A percentile compares a stretch with the other conserved stretches of the same genome.
These are phyloP conservation scores for Daldinia loculata DNA, from an alignment of 495 filamentous ascomycete genomes.

Conservation along the genomic window DNA sequence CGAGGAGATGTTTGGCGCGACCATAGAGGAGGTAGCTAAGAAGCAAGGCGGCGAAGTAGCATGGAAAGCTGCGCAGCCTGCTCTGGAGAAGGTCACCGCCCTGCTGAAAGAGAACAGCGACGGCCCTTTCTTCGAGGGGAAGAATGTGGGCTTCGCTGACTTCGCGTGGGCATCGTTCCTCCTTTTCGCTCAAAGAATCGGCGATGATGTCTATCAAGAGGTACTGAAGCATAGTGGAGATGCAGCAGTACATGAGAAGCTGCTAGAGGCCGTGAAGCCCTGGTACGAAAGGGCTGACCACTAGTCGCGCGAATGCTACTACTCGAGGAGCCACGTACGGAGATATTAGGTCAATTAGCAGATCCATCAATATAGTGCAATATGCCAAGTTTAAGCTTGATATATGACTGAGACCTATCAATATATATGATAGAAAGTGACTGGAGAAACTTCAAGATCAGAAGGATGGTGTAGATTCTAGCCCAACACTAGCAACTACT, in stretches of 20 bases:
- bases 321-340: too few species aligned
- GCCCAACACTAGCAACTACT: neutral
- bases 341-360: neutral
- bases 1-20: constrained; percentile 51
- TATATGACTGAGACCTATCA: neutral
- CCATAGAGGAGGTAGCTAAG: constrained; percentile 52
- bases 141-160: constrained; percentile 52
- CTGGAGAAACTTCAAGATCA: neutral
- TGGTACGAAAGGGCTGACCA: constrained; percentile 48
- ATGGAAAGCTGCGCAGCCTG: constrained; percentile 50
- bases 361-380: neutral
- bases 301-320: constrained; percentile 3
- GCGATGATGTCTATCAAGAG: constrained; percentile 46
- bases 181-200: constrained; percentile 45
- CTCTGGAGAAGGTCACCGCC: constrained; percentile 52
- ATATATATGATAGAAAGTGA: neutral
- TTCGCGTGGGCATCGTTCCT: constrained; percentile 54
- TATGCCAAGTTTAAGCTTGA: neutral
- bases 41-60: constrained; percentile 48
- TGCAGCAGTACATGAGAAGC: constrained; percentile 42
- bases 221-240: constrained; percentile 50
- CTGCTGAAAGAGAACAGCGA: constrained; percentile 59
- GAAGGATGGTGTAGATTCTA: neutral
- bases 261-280: constrained; percentile 52
- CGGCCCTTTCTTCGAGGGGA: constrained; percentile 60